Conservation (phyloP, 2,329 filamentous ascomycete genomes). For the Emydomyces testavorans region DNA sequence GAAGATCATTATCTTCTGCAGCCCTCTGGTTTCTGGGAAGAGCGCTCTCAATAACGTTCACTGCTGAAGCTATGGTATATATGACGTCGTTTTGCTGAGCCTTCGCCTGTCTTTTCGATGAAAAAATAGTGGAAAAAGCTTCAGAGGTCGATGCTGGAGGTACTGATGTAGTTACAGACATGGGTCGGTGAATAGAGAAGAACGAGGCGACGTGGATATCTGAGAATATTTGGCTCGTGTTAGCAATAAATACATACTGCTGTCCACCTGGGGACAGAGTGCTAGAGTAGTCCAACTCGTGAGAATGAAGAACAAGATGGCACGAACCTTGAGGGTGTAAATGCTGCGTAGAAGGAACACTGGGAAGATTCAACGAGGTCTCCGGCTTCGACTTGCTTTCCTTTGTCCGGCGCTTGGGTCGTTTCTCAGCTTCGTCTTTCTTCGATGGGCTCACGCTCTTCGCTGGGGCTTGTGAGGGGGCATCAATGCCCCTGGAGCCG, state of each 20-base stretch:
- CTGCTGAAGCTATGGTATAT: constrained; percentile 48
- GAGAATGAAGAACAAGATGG: neutral
- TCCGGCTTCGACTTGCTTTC: constrained; percentile 29
- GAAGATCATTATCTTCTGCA: constrained; percentile 25
- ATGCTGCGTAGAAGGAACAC: constrained; percentile 40
- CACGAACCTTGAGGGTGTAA: constrained; percentile 36
- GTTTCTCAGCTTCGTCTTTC: constrained; percentile 24
- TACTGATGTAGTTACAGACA: constrained; percentile 74
- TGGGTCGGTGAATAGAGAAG: constrained; percentile 90
- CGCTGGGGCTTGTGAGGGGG: constrained; percentile 29
- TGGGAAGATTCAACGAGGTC: constrained; percentile 35
- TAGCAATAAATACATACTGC: constrained; percentile 12
- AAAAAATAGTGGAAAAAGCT: constrained; percentile 76
- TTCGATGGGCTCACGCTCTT: constrained; percentile 30
- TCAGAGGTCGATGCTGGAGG: constrained; percentile 60
- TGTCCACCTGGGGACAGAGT: neutral
- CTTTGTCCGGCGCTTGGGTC: constrained; percentile 25
- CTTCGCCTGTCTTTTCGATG: constrained; percentile 41
- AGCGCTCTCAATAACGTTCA: constrained; percentile 35
- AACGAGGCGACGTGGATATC: constrained; percentile 83
- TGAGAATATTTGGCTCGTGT: constrained; percentile 31
- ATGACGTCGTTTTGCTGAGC: constrained; percentile 48
- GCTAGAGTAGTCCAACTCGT: too few species aligned
- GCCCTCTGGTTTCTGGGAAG: constrained; percentile 28
- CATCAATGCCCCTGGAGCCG: constrained; percentile 33